phyloP scores from a whole-genome alignment of 2,329 filamentous ascomycete species.

The Colletotrichum euphorbiae region DNA sequence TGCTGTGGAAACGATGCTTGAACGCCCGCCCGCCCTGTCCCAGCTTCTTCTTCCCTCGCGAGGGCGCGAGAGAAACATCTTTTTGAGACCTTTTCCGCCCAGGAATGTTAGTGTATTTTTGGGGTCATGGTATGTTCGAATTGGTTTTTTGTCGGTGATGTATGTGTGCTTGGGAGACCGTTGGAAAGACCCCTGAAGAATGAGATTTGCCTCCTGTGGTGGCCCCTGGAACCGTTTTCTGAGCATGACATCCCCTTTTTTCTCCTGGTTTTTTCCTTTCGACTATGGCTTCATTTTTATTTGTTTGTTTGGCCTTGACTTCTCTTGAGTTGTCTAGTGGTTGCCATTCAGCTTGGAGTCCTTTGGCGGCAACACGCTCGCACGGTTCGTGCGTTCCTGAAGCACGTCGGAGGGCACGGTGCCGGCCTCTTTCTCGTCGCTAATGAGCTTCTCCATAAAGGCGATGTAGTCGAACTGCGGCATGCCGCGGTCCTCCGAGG shows the following conservation, averaged over 20 bases:
- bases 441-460: conserved; percentile 92
- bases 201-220: background rate
- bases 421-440: conserved; percentile 49
- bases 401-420: conserved; percentile 47
- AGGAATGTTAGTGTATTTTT: background rate
- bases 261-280: background rate
- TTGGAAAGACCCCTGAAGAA: conserved; percentile 18
- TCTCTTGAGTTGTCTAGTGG: conserved; percentile 34
- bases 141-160: conserved; percentile 4
- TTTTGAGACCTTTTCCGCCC: conserved; percentile 10
- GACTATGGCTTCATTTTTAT: background rate
- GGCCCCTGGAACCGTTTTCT: conserved; percentile 1
- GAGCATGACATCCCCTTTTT: too few species aligned
- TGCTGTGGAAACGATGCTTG: conserved; percentile 29
- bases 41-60: background rate
- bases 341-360: conserved; percentile 51
- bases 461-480: conserved; percentile 96
- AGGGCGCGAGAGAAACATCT: background rate
- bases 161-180: conserved; percentile 5
- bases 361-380: conserved; percentile 49
- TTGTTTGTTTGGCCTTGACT: too few species aligned
- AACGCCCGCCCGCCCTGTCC: conserved; percentile 16
- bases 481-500: conserved; percentile 84
- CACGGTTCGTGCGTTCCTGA: conserved; percentile 50
- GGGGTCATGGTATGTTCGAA: background rate